phyloP scores from a whole-genome alignment of 2,329 filamentous ascomycete species.

The Penicillium corylophilum region DNA sequence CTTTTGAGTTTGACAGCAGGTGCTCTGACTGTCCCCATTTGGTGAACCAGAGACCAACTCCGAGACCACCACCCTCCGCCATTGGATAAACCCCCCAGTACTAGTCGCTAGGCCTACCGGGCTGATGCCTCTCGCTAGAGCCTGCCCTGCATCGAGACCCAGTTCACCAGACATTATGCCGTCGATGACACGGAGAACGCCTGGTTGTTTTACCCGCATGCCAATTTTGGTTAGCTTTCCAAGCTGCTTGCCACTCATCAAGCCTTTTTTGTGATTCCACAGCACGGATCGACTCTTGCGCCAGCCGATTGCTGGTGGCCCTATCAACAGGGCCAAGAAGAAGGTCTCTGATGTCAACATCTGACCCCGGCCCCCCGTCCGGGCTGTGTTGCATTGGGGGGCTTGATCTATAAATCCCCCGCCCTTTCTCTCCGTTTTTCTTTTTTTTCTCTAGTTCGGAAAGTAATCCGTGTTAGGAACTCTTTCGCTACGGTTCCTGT shows the following conservation, averaged over 20 bases:
- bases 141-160: conserved; percentile 10
- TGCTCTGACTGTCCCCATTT: conserved; percentile 4
- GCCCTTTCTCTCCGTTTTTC: background rate
- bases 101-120: conserved; percentile 18
- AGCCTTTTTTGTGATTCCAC: conserved; percentile 10
- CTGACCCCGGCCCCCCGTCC: background rate
- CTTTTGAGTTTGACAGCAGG: conserved; percentile 12
- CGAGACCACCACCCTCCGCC: background rate
- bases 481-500: conserved; percentile 50
- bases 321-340: conserved; percentile 1
- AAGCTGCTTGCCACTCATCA: conserved; percentile 9
- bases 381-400: background rate
- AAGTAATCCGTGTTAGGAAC: conserved; percentile 31
- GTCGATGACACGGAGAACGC: conserved; percentile 6
- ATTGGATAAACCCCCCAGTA: conserved; percentile 11
- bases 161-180: conserved; percentile 7
- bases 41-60: conserved; percentile 7
- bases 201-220: background rate
- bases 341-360: conserved; percentile 2
- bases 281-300: conserved; percentile 3
- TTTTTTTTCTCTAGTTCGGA: background rate
- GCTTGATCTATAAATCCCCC: conserved; percentile 13
- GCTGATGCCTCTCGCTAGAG: conserved; percentile 9
- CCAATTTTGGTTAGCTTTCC: conserved; percentile 9
- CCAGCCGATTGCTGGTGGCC: conserved; percentile 3